Conservation (phyloP, 2,329 filamentous ascomycete genomes). For the Fusarium liriodendri region DNA sequence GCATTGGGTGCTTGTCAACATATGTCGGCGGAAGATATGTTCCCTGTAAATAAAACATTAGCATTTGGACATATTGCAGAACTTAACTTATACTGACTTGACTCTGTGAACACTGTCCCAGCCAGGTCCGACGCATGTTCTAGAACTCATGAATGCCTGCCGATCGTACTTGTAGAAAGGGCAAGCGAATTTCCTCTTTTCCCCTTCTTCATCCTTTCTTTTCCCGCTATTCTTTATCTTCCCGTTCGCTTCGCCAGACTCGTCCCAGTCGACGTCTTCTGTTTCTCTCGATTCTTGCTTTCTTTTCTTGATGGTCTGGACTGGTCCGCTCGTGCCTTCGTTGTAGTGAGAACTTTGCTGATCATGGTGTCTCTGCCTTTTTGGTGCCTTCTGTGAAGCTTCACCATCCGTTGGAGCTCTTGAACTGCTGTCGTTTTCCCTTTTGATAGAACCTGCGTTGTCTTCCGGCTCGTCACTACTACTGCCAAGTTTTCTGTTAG, state of each 20-base stretch:
- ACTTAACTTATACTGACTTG: background rate
- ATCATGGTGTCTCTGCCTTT: background rate
- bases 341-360: background rate
- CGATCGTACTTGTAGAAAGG: background rate
- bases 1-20: background rate
- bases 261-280: background rate
- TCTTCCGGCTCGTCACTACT: background rate
- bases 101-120: background rate
- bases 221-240: no score
- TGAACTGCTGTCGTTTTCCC: background rate
- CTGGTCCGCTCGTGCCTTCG: background rate
- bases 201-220: background rate
- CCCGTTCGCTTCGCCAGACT: background rate
- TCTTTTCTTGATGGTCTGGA: background rate
- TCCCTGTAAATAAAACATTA: background rate
- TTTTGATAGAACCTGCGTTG: background rate
- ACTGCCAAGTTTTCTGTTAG: background rate
- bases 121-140: background rate
- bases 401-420: background rate
- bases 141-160: background rate
- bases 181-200: background rate
- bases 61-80: rapidly evolving
- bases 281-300: background rate
- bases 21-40: background rate
- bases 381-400: background rate